Conservation (phyloP, 345 rosid genomes). For the Trapa bicornis region DNA sequence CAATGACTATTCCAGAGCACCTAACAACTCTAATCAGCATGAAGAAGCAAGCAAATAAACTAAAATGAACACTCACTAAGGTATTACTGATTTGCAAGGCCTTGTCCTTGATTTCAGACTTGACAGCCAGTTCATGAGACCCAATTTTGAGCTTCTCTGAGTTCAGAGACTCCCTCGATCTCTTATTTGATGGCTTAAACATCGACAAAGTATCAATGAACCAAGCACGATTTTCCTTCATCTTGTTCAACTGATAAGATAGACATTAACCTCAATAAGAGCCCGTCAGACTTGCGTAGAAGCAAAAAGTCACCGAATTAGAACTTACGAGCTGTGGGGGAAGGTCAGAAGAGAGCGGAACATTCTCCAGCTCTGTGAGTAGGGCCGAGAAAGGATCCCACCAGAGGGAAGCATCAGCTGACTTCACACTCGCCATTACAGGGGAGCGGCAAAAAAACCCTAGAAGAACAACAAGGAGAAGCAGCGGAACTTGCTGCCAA, state of each 20-base stretch:
- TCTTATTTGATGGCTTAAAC: constrained; percentile 50
- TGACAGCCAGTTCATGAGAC: constrained; percentile 36
- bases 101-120: constrained; percentile 50
- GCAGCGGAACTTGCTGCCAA: neutral
- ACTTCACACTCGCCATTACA: constrained; percentile 38
- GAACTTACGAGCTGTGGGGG: constrained; percentile 36
- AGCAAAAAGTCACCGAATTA: constrained; percentile 2
- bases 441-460: constrained; percentile 6
- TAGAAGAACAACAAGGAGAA: neutral
- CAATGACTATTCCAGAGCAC: neutral
- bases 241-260: constrained; percentile 43
- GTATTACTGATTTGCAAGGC: constrained; percentile 56
- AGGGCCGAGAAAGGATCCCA: constrained; percentile 67
- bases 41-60: neutral
- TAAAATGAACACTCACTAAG: constrained; percentile 32
- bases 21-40: neutral
- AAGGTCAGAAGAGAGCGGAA: constrained; percentile 43
- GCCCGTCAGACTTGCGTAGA: neutral
- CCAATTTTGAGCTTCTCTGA: constrained; percentile 43
- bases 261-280: neutral
- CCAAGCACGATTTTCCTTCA: constrained; percentile 66
- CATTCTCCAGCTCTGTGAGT: constrained; percentile 53
- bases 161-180: constrained; percentile 67
- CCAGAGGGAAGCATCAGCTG: constrained; percentile 66
- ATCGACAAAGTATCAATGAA: constrained; percentile 41